Percentiles rank a stretch among this genome's conserved stretches.
These are phyloP conservation scores for Strigomonas oncopelti DNA, from an alignment of 208 protist species.

Conservation along the genomic window DNA sequence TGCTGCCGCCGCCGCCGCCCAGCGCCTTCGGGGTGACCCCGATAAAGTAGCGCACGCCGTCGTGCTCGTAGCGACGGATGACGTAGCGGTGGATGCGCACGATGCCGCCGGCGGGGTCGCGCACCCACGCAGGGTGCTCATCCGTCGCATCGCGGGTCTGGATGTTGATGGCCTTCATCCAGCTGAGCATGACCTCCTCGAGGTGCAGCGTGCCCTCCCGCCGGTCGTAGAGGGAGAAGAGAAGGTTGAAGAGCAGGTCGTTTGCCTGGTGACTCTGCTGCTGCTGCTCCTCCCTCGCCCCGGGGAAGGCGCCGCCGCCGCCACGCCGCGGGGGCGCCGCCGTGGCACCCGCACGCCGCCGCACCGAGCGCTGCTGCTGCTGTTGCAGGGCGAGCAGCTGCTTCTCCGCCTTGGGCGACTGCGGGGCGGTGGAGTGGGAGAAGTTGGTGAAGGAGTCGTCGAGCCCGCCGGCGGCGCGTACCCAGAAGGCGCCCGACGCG, in stretches of 20 bases:
- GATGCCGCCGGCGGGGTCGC: constrained; percentile 33
- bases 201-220: constrained; percentile 58
- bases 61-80: constrained; percentile 64
- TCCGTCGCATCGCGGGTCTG: constrained; percentile 47
- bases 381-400: constrained; percentile 18
- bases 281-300: constrained; percentile 2
- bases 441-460: constrained; percentile 38
- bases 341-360: not conserved
- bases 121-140: constrained; percentile 54
- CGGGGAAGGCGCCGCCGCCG: no score
- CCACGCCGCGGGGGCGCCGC: not conserved
- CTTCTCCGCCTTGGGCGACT: constrained; percentile 37
- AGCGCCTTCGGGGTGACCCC: constrained; percentile 52
- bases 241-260: constrained; percentile 8
- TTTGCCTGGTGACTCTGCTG: constrained; percentile 10
- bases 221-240: constrained; percentile 28
- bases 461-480: constrained; percentile 40
- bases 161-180: constrained; percentile 53
- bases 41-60: constrained; percentile 72
- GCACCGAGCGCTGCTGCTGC: constrained; percentile 15
- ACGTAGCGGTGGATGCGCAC: constrained; percentile 66
- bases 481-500: constrained; percentile 44
- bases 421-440: constrained; percentile 26
- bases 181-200: constrained; percentile 72
- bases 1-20: constrained; percentile 16